phyloP scores from a whole-genome alignment of 163 green algal species.

The Coccomyxa subellipsoidea region DNA sequence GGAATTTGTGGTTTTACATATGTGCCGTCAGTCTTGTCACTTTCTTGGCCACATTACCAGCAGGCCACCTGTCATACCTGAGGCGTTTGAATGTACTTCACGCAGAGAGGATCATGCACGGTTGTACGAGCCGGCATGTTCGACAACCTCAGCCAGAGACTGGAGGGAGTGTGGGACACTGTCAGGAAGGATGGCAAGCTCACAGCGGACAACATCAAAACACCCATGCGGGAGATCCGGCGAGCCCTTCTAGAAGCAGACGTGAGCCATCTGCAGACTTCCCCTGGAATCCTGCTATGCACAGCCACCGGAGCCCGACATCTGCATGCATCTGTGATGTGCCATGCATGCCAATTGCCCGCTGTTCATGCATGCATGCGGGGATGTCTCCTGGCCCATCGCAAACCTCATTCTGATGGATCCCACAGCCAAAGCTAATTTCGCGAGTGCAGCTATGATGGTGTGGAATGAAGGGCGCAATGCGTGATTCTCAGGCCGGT shows the following conservation, averaged over 20 bases:
- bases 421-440: too few relatives aligned
- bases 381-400: too few relatives aligned
- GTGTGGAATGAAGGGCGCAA: neutral
- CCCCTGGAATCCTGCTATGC: too few relatives aligned
- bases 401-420: too few relatives aligned
- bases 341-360: neutral
- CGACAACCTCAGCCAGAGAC: constrained; percentile 62
- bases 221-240: constrained; percentile 87
- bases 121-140: constrained; percentile 65
- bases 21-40: too few relatives aligned
- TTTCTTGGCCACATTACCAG: neutral
- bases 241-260: constrained; percentile 92
- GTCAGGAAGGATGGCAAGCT: constrained; percentile 75
- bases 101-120: neutral
- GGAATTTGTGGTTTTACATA: too few relatives aligned
- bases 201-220: constrained; percentile 89
- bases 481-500: neutral
- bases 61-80: neutral
- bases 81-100: neutral
- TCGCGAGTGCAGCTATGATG: too few relatives aligned
- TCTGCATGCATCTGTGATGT: neutral
- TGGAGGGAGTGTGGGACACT: constrained; percentile 81
- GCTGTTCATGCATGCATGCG: neutral
- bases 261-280: too few relatives aligned
- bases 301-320: neutral